Base-by-base conservation (phyloP, 345 rosid genomes). In the Eucalyptus regnans region DNA sequence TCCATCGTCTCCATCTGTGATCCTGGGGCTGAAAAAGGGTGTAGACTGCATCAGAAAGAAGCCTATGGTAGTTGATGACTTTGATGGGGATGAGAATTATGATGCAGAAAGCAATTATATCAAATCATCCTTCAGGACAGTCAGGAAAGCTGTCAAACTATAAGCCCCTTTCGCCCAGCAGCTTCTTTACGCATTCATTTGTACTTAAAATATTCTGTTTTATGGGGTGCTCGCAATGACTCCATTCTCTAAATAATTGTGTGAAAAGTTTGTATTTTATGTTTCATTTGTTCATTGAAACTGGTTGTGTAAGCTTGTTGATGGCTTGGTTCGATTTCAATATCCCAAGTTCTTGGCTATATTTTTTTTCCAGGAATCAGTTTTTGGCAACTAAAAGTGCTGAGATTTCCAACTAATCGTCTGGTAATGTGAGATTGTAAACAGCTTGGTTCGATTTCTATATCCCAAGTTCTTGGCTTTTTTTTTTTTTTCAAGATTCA, bases 1-100 rank as follows among this genome's bases (percentile, higher is more conserved):
- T 87, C 99, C 99, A 83, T 98, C 99, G 46, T 98, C 99, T 89
- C 99, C 99, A 66, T 96, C 97, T 54, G 91, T 97, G 91, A 88
- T 98, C 86, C 91, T 94, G 46, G 95, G 96, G 15, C 90, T 94
- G 94, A 97, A 96, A 89, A 98, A 95, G 90, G 97, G 98, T 79
- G 97, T 95, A 46, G 97, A 96, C 90, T 94, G 96, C 91, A 96
- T 98, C 88, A 94, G 93, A 91, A 97, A 94, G 95, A 97, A 95
- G 92, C 96, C 96, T 3, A 87, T 90, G 88, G 96, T 96, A 41
- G 91, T 91, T 56, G 88, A 93, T 71, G 97, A 96, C 12, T 97
- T 94, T 86, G 94, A 96, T 81, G 88, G 87, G 88, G 89, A 89
- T 56, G 87, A 93, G 88, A 90, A 93, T 46, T 88, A 88, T 48